phyloP scores from a whole-genome alignment of 2,329 filamentous ascomycete species.

The Calycina marina region DNA sequence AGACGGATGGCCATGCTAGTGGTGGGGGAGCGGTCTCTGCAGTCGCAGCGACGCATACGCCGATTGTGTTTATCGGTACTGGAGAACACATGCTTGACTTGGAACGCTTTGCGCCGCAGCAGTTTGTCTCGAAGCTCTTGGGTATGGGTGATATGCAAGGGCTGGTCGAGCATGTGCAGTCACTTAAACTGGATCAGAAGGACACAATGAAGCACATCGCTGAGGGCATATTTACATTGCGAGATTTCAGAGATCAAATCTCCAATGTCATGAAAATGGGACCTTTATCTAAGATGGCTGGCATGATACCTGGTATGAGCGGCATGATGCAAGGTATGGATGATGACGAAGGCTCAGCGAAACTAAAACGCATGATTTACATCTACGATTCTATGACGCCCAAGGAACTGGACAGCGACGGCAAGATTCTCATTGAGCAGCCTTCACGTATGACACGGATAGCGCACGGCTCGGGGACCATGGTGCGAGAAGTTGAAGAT shows the following conservation, averaged over 20 bases:
- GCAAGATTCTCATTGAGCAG: constrained; percentile 85
- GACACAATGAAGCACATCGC: constrained; percentile 99
- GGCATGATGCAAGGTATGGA: constrained; percentile 94
- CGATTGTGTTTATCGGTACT: constrained; percentile 95
- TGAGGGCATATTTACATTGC: constrained; percentile 89
- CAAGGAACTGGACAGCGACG: constrained; percentile 89
- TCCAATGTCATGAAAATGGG: constrained; percentile 99
- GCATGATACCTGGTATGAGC: constrained; percentile 93
- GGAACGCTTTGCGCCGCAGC: constrained; percentile 81
- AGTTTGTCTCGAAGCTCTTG: constrained; percentile 84
- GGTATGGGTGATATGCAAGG: constrained; percentile 97
- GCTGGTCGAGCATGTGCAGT: constrained; percentile 90
- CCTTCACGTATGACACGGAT: constrained; percentile 87
- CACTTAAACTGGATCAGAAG: constrained; percentile 89
- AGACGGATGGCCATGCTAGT: constrained; percentile 89
- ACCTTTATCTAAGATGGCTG: constrained; percentile 88
- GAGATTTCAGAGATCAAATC: constrained; percentile 87
- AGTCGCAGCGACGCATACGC: constrained; percentile 88
- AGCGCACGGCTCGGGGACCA: constrained; percentile 78
- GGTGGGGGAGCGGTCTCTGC: constrained; percentile 96
- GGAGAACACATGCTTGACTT: constrained; percentile 95
- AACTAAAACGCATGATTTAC: constrained; percentile 96
- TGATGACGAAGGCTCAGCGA: constrained; percentile 85
- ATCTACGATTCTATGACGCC: constrained; percentile 98
- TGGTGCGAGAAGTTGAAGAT: constrained; percentile 86